Base-by-base conservation (phyloP, 805 yeast genomes). In the Saccharomycopsis fibuligera region DNA sequence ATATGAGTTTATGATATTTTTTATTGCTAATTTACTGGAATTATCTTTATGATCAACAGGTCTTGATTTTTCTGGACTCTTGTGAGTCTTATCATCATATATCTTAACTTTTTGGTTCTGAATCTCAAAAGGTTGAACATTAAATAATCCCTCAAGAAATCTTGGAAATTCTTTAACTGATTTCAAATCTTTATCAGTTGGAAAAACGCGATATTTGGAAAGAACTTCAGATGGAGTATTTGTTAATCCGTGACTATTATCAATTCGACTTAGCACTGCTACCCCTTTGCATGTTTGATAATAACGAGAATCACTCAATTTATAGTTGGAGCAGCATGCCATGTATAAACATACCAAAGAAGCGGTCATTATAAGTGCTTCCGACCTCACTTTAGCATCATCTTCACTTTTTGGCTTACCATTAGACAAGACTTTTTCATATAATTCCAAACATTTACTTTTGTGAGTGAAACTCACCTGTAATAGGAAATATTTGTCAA, bases 1-100 rank as follows among this genome's bases (percentile, higher is more conserved):
- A 48, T 44, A 45, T 9, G 39, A 44, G 30, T 48, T 44, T 23
- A 48, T 21, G 37, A 48, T 48, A 19, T 33, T 36, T 24, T 48
- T 27, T n/a, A 45, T 45, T 6, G 45, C 44, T 12, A 45, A 23
- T 29, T 45, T 45, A 30, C 21, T 19, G 35, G 43, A 39, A 8
- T 16, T 22, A 16, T n/a, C 39, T 35, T n/a, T 14, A 12, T 6
- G 40, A 22, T 17, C 21, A 36, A 6, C 24, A 4, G 9, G 24
- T 21, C 6, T 22, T 19, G 16, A 16, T 37, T 22, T 16, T 30
- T 16, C n/a, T n/a, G n/a, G n/a, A n/a, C n/a, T n/a, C n/a, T 33
- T 33, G 35, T 17, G 21, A 8, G 8, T 21, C 14, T 33, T 44
- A 10, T 35, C 47, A 9, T 33, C 31, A 9, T 33, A 10, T 9